phyloP scores from a whole-genome alignment of 2,329 filamentous ascomycete genomes.

The Fusarium sp. region DNA sequence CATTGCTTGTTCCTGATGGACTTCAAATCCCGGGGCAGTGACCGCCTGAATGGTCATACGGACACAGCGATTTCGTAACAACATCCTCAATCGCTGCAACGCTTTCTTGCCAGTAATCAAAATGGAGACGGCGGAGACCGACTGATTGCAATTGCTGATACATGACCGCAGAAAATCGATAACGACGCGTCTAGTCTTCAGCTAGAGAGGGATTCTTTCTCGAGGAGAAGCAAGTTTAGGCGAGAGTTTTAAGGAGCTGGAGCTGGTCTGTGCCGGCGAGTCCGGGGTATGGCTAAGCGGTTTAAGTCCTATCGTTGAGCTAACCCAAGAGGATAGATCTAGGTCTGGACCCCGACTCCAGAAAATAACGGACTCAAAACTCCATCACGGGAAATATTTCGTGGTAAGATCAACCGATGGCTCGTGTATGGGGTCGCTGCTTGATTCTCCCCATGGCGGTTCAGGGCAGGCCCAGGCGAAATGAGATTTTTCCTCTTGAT shows the following conservation, averaged over 20 bases:
- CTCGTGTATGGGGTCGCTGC: neutral
- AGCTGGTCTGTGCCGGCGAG: constrained; percentile 16
- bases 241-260: constrained; percentile 8
- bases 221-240: constrained; percentile 13
- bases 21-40: constrained; percentile 10
- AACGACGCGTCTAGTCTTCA: neutral
- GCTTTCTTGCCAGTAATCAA: neutral
- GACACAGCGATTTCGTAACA: constrained; percentile 15
- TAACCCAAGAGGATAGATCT: neutral
- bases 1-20: neutral
- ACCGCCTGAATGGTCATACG: constrained; percentile 1
- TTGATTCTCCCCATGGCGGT: neutral
- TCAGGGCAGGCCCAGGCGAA: neutral
- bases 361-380: neutral
- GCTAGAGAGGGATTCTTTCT: neutral
- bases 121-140: neutral
- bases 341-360: neutral
- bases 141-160: constrained; percentile 1
- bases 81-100: neutral
- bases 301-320: neutral
- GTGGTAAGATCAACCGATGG: constrained; percentile 17
- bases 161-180: neutral
- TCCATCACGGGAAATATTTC: constrained; percentile 8
- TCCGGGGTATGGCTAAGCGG: constrained; percentile 7
- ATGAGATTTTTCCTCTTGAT: neutral